Conservation (phyloP, 2,329 filamentous ascomycete species). For the Penicillium sp. region DNA sequence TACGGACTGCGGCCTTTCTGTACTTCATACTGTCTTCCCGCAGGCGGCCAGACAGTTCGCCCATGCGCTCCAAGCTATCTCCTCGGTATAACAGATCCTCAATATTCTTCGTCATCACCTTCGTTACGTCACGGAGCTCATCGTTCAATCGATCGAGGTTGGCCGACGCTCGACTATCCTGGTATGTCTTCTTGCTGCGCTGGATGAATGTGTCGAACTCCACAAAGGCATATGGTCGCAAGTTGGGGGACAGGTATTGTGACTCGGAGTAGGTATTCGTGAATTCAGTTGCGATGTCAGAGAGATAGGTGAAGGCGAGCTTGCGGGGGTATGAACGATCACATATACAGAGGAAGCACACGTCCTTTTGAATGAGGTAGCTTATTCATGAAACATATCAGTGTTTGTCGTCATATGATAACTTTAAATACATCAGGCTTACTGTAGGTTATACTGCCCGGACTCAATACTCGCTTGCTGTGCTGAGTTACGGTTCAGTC, state of each 20-base stretch:
- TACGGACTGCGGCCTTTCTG: constrained; percentile 85
- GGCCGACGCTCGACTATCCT: constrained; percentile 85
- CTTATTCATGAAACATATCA: constrained; percentile 54
- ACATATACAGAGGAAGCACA: constrained; percentile 93
- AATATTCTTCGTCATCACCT: constrained; percentile 99
- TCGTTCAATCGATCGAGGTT: constrained; percentile 96
- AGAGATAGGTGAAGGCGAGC: constrained; percentile 96
- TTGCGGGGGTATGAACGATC: constrained; percentile 95
- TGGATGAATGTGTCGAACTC: constrained; percentile 98
- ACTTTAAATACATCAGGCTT: constrained; percentile 40
- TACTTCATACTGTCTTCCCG: constrained; percentile 96
- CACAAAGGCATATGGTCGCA: constrained; percentile 94
- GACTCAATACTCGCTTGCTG: constrained; percentile 91
- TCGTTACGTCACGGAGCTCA: constrained; percentile 95
- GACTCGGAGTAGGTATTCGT: constrained; percentile 76
- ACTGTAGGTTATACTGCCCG: constrained; percentile 84
- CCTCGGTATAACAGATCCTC: constrained; percentile 95
- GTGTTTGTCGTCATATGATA: not conserved
- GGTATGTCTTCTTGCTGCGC: constrained; percentile 90
- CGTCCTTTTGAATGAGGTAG: constrained; percentile 81
- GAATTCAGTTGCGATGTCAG: constrained; percentile 91
- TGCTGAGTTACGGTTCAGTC: constrained; percentile 86
- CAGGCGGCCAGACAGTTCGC: constrained; percentile 85
- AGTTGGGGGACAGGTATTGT: constrained; percentile 73
- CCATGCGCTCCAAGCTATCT: constrained; percentile 95